Percentiles rank a stretch among this genome's conserved stretches.
These are phyloP conservation scores for Fusarium sulawesiense DNA, from an alignment of 2,329 filamentous ascomycete genomes.

Conservation along the genomic window DNA sequence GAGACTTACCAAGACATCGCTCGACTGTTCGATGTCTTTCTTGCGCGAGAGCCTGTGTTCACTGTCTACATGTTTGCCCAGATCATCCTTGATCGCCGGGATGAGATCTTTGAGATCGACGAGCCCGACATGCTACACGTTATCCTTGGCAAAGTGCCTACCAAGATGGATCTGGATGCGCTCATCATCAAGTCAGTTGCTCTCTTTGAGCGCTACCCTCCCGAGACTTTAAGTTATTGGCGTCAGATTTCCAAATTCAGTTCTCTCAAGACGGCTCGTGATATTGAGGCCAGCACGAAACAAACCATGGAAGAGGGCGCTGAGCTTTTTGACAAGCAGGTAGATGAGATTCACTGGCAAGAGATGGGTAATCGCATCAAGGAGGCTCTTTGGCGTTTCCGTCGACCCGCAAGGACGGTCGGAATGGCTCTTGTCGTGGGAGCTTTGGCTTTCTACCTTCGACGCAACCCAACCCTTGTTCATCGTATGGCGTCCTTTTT, in stretches of 20 bases:
- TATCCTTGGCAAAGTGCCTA: slow-evolving; percentile 86
- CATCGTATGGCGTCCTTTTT: slow-evolving; percentile 47
- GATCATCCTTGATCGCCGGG: slow-evolving; percentile 82
- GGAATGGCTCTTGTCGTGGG: slow-evolving; percentile 75
- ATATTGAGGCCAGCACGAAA: slow-evolving; percentile 58
- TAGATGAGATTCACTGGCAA: slow-evolving; percentile 74
- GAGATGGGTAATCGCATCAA: slow-evolving; percentile 58
- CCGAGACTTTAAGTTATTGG: slow-evolving; percentile 79
- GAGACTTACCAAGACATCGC: slow-evolving; percentile 89
- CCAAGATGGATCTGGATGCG: slow-evolving; percentile 81
- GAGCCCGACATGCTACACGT: slow-evolving; percentile 94
- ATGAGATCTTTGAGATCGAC: slow-evolving; percentile 89
- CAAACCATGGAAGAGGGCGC: slow-evolving; percentile 76
- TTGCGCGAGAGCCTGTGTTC: slow-evolving; percentile 88
- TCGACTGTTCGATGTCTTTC: slow-evolving; percentile 89
- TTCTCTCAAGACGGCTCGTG: slow-evolving; percentile 84
- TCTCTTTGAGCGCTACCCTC: slow-evolving; percentile 76
- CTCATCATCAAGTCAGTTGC: slow-evolving; percentile 74
- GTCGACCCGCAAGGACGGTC: slow-evolving; percentile 70
- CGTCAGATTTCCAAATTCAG: slow-evolving; percentile 77
- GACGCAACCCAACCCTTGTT: slow-evolving; percentile 57
- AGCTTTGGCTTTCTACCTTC: slow-evolving; percentile 74
- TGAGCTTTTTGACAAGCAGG: slow-evolving; percentile 76
- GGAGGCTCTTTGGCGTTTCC: slow-evolving; percentile 69
- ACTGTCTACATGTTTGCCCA: slow-evolving; percentile 92